These are phyloP conservation scores for Berberis vulgaris DNA, from an alignment of 164 flowering plant genomes.

Conservation along the genomic window DNA sequence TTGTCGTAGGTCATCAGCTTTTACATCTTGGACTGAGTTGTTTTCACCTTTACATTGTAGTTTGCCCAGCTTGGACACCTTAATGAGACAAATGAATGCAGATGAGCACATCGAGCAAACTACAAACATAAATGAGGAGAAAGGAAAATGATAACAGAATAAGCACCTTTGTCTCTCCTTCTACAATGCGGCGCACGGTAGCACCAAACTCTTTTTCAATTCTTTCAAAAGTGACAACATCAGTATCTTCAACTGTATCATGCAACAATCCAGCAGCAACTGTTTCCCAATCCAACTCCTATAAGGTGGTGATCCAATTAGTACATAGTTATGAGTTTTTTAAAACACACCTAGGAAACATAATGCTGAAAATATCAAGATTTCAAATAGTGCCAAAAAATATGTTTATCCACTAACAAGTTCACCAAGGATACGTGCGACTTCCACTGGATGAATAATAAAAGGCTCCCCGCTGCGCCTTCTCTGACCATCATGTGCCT, in stretches of 20 bases:
- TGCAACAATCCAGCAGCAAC: conserved; percentile 95
- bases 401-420: conserved; percentile 47
- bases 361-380: background rate
- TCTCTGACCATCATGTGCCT: conserved; percentile 98
- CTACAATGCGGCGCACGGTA: conserved; percentile 90
- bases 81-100: conserved; percentile 1
- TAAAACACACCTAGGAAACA: background rate
- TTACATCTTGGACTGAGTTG: conserved; percentile 82
- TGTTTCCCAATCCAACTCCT: conserved; percentile 99
- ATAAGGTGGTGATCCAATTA: background rate
- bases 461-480: conserved; percentile 99
- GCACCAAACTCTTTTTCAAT: conserved; percentile 89
- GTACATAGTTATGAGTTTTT: no score
- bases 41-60: conserved; percentile 57
- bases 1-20: conserved; percentile 95
- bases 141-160: background rate
- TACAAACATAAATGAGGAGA: no score
- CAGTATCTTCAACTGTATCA: conserved; percentile 99
- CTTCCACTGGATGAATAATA: conserved; percentile 98
- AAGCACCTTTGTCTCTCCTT: conserved; percentile 95
- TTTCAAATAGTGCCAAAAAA: background rate
- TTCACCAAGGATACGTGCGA: conserved; percentile 95
- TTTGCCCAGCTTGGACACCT: conserved; percentile 98
- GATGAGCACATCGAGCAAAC: background rate
- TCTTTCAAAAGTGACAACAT: conserved; percentile 86